Percentiles rank a stretch among this genome's conserved stretches.
Evolutionary conservation across 164 flowering plant genomes (phyloP).

Genomic region (Chloranthus sessilifolius): DNA sequence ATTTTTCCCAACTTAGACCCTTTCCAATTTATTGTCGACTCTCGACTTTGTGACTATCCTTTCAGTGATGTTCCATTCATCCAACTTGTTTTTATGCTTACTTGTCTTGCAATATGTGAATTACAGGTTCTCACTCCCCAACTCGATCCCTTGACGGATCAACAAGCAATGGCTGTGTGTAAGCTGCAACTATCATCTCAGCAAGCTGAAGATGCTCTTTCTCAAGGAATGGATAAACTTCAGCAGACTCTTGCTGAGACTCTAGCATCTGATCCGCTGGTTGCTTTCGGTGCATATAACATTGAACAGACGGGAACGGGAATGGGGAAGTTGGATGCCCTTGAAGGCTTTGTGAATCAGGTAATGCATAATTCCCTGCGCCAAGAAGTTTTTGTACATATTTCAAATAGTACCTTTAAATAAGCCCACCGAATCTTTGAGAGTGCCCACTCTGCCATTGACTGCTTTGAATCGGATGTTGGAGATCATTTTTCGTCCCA

Average conservation of each 20-base stretch:
- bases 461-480: no score
- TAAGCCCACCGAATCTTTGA: no score
- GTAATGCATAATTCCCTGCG: slow-evolving; percentile 27
- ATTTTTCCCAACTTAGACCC: no score
- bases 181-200: slow-evolving; percentile 73
- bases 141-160: slow-evolving; percentile 62
- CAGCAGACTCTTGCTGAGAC: slow-evolving; percentile 57
- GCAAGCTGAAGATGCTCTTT: slow-evolving; percentile 96
- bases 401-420: no score
- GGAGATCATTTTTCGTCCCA: no score
- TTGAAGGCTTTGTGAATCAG: slow-evolving; percentile 72
- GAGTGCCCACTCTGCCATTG: no score
- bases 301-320: slow-evolving; percentile 53
- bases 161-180: slow-evolving; percentile 42
- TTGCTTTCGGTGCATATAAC: slow-evolving; percentile 39
- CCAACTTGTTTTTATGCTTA: no score
- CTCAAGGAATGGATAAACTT: slow-evolving; percentile 92
- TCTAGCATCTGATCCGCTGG: slow-evolving; percentile 46
- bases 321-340: slow-evolving; percentile 65
- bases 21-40: no score
- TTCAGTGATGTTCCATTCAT: no score
- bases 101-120: slow-evolving; percentile 12
- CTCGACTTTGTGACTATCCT: no score
- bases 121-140: slow-evolving; percentile 72
- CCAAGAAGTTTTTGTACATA: no score